Conservation (phyloP, 2,329 filamentous ascomycete species). For the Calonectria pauciramosa region DNA sequence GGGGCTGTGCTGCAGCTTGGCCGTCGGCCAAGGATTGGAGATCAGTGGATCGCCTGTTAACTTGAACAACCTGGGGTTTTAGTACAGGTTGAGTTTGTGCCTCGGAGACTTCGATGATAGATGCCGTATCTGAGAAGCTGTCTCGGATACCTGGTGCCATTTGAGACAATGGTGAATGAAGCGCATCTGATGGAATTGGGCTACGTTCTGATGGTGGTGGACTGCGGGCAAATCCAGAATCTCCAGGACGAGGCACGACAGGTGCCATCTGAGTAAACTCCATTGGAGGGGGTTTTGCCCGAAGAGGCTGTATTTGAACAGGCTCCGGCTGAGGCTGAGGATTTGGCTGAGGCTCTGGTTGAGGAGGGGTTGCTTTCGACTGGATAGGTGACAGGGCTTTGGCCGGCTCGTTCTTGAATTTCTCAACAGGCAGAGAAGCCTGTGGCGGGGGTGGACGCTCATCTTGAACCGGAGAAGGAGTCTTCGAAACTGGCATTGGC, state of each 20-base stretch:
- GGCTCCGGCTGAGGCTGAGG: not conserved
- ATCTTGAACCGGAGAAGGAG: not conserved
- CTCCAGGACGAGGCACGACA: not conserved
- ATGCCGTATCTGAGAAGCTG: constrained; percentile 42
- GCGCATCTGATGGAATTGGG: constrained; percentile 32
- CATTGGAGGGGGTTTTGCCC: not conserved
- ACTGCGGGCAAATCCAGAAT: not conserved
- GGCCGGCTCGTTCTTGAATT: not conserved
- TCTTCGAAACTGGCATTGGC: not conserved
- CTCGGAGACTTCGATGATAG: constrained; percentile 43
- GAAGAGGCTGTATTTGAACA: not conserved
- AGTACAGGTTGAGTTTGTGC: constrained; percentile 43
- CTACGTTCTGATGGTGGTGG: constrained; percentile 30
- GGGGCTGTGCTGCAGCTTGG: constrained; percentile 16
- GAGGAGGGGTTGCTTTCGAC: not conserved
- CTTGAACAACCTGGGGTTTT: constrained; percentile 42
- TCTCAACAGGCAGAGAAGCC: not conserved
- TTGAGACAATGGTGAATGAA: constrained; percentile 30
- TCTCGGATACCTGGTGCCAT: constrained; percentile 35
- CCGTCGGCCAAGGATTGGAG: constrained; percentile 22
- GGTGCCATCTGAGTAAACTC: not conserved
- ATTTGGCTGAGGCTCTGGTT: not conserved
- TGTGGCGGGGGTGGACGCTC: not conserved
- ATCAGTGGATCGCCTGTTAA: constrained; percentile 41
- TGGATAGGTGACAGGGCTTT: not conserved